These are phyloP conservation scores for Hysterangium stoloniferum DNA, from an alignment of 768 basidiomycete species.

Conservation along the genomic window DNA sequence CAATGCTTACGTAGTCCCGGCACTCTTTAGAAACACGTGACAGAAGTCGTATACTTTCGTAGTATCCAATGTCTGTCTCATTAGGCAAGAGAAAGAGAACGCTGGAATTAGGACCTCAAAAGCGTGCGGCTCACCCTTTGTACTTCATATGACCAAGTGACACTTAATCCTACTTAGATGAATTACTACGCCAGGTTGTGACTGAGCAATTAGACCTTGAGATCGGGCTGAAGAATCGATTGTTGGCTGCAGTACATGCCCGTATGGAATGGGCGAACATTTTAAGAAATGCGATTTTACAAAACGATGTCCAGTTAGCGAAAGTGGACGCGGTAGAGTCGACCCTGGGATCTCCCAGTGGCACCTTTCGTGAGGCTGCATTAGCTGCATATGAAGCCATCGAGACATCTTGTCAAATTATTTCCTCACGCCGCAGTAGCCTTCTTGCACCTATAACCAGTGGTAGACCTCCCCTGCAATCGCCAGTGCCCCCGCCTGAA, in stretches of 20 bases:
- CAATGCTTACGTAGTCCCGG: no score
- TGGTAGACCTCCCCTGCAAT: constrained; percentile 15
- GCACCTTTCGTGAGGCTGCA: constrained; percentile 30
- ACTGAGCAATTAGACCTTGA: constrained; percentile 38
- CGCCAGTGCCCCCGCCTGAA: constrained; percentile 17
- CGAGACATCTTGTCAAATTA: constrained; percentile 31
- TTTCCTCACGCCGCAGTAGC: constrained; percentile 28
- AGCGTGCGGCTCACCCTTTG: not conserved
- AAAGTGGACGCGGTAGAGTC: not conserved
- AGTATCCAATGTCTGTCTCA: not conserved
- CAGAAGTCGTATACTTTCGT: not conserved
- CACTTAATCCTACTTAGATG: not conserved
- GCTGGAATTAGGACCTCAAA: not conserved
- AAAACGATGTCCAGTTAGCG: constrained; percentile 12
- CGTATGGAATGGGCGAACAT: constrained; percentile 40
- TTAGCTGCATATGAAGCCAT: constrained; percentile 35
- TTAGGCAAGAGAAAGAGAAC: constrained; percentile 8
- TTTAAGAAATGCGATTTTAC: constrained; percentile 29
- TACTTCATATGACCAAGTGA: no score
- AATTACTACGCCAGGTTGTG: constrained; percentile 19
- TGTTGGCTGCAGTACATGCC: constrained; percentile 35
- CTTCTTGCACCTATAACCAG: constrained; percentile 15
- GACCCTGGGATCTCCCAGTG: not conserved
- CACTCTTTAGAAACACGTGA: no score
- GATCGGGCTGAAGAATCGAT: constrained; percentile 33